Conservation (phyloP, 306 rosid species). For the Senna tora region DNA sequence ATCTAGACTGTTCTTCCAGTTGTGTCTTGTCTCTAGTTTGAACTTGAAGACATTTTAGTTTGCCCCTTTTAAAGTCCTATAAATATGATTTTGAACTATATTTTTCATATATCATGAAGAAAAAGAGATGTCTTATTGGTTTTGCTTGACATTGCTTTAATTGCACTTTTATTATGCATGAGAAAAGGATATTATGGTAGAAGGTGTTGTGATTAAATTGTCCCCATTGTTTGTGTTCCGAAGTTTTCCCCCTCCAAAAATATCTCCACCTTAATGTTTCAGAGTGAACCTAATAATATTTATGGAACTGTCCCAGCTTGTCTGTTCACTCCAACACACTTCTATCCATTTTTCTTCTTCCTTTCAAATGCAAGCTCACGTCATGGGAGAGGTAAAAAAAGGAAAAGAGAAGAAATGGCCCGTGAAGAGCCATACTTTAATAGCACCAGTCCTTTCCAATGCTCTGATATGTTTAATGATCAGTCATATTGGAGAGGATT, state of each 20-base stretch:
- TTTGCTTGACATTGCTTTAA: background rate
- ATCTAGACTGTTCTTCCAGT: background rate
- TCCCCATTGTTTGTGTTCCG: background rate
- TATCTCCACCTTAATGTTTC: background rate
- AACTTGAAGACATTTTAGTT: background rate
- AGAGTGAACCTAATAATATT: background rate
- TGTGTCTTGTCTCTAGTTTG: background rate
- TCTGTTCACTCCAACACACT: background rate
- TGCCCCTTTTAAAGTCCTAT: background rate
- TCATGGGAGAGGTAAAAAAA: background rate
- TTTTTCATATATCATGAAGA: background rate
- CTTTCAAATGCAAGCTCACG: slow-evolving; percentile 11
- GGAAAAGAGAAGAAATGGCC: background rate
- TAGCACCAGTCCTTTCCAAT: background rate
- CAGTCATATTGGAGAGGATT: background rate
- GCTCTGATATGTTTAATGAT: background rate
- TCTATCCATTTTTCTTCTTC: background rate
- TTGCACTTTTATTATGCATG: background rate
- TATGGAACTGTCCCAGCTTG: background rate
- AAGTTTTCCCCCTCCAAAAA: background rate
- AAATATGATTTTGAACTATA: too few species aligned
- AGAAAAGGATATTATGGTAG: background rate
- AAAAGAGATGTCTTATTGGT: background rate
- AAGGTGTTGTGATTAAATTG: slow-evolving; percentile 24
- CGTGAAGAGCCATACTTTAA: background rate